Conservation (phyloP, 148 eudicot genomes). For the Chenopodium berlandieri region DNA sequence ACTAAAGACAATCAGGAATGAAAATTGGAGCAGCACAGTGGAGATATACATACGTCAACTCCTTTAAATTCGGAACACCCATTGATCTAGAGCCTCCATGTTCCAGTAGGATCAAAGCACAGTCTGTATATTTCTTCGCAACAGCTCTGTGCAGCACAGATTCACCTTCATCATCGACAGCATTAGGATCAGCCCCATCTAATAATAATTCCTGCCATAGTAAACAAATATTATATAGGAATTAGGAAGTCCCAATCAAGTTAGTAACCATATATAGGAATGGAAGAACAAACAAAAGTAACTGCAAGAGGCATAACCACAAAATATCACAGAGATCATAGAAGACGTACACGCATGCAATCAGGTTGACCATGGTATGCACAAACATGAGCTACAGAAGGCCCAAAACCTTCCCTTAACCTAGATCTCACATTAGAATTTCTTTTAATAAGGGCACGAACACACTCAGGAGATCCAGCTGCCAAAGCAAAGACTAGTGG, state of each 20-base stretch:
- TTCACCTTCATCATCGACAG: conserved; percentile 97
- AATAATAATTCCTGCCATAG: conserved; percentile 74
- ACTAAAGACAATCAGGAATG: not conserved
- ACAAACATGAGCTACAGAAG: conserved; percentile 94
- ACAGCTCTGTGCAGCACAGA: conserved; percentile 92
- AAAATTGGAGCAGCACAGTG: conserved; percentile 3
- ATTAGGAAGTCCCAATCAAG: conserved; percentile 7
- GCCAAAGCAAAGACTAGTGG: conserved; percentile 97
- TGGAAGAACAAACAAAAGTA: not conserved
- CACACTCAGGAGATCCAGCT: conserved; percentile 97
- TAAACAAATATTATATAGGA: conserved; percentile 11
- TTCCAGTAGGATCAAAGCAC: conserved; percentile 90
- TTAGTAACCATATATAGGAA: not conserved
- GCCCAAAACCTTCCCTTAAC: conserved; percentile 87
- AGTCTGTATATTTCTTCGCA: conserved; percentile 84
- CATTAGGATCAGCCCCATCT: conserved; percentile 99
- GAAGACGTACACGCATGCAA: conserved; percentile 79
- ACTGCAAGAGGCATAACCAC: not conserved
- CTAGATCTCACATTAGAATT: conserved; percentile 75
- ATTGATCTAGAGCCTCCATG: conserved; percentile 91
- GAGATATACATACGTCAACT: conserved; percentile 70
- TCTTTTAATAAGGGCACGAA: conserved; percentile 71
- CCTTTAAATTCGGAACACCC: conserved; percentile 69
- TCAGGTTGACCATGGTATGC: conserved; percentile 98
- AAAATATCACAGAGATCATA: conserved; percentile 1